Base-by-base conservation (phyloP, 805 yeast species). In the Candida wancherniae region DNA sequence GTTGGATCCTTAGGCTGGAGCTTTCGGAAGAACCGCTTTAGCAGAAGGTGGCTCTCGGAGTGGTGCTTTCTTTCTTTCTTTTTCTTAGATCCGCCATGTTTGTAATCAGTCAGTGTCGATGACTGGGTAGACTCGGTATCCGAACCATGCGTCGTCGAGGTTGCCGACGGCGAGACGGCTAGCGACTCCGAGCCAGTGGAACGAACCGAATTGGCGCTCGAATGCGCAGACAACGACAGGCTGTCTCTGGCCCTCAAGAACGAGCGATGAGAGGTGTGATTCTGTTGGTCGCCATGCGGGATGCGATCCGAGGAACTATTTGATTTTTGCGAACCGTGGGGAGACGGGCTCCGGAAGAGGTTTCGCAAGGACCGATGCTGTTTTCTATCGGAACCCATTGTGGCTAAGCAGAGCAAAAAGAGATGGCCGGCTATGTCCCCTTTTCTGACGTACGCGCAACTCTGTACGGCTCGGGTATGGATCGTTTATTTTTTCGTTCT, bases 1-100 rank as follows among this genome's bases (percentile, higher is more conserved):
- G 26, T 33, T 26, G 31, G 33, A 19, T 33, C 53, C 16, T 44
- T 36, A 25, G 52, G 57, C 33, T 53, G 62, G 22, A 69, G 53
- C 39, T 71, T 74, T 47, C 73, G 72, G 51, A 76, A 67, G 48
- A 73, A 75, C 33, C 81, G 50, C 42, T 62, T 71, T 44, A 76
- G 51, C 30, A 55, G 49, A 34, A 58, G 63, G 33, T 45, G 52
- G 14, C 44, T 31, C 18, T 29, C 34, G 15, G 14, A 33, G 11
- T 26, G 27, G 4, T 19, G 22, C 6, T 15, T n/a, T 17, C 23
- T 25, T 1, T 42, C 39, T 22, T 28, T 34, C 24, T 28, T 34
- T 20, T 31, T 21, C 12, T 31, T 32, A 15, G 19, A 24, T 11
- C 24, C 26, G 13, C 20, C 21, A 7, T 28, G 31, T 14, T 26